These are phyloP conservation scores for Flaveria sonorensis DNA, from an alignment of 129 eudicot species.

Conservation along the genomic window DNA sequence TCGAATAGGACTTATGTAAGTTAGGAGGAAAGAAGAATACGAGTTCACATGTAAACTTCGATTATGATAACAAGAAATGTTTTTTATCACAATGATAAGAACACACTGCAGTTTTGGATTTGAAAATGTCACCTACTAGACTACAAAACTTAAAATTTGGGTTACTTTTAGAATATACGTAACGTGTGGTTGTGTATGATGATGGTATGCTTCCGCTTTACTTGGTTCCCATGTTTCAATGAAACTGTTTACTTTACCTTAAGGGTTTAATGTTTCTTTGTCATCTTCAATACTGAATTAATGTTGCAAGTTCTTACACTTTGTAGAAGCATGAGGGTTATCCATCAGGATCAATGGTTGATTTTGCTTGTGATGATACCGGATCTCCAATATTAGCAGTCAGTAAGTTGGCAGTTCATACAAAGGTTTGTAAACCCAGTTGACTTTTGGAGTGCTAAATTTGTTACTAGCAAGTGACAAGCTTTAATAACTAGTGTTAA, in stretches of 20 bases:
- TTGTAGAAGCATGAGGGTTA: constrained; percentile 79
- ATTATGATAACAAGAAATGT: not conserved
- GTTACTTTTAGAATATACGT: not conserved
- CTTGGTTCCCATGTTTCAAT: not conserved
- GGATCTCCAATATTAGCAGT: constrained; percentile 90
- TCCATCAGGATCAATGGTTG: constrained; percentile 92
- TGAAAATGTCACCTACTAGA: constrained; percentile 1
- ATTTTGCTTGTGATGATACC: constrained; percentile 81
- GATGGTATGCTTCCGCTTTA: not conserved
- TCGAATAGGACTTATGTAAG: not conserved
- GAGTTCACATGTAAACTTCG: not conserved
- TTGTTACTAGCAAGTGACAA: not conserved
- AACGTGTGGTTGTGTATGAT: not conserved
- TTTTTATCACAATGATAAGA: not conserved
- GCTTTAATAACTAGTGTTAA: not conserved
- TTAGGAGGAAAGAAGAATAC: not conserved
- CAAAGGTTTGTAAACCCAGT: constrained; percentile 52
- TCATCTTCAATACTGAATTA: not conserved
- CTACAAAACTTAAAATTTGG: not conserved
- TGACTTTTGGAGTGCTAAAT: not conserved
- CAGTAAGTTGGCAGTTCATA: constrained; percentile 87
- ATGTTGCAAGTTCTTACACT: constrained; percentile 11
- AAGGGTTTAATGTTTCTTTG: not conserved
- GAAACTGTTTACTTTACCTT: not conserved
- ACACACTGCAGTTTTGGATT: not conserved